Percentiles rank a stretch among this genome's conserved stretches.
Evolutionary conservation across 2,329 filamentous ascomycete genomes (phyloP).

Genomic region (Madurella fahalii): DNA sequence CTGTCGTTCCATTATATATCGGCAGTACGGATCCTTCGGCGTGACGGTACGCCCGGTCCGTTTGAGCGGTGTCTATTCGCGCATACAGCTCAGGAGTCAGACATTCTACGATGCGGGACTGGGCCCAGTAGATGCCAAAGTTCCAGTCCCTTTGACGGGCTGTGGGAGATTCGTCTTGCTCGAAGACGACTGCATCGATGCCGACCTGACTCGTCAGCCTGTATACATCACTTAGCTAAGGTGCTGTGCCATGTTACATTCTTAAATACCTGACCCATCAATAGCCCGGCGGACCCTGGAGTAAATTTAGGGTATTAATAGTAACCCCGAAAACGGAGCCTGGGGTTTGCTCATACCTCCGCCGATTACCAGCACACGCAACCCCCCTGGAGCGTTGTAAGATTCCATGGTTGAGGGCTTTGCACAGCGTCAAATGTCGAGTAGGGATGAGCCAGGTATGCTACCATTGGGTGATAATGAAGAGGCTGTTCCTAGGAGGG

Average conservation of each 20-base stretch:
- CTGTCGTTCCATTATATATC: slow-evolving; percentile 27
- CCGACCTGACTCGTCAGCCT: slow-evolving; percentile 15
- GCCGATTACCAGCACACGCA: neutral
- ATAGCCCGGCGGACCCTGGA: slow-evolving; percentile 10
- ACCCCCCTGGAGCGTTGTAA: neutral
- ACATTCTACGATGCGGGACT: slow-evolving; percentile 30
- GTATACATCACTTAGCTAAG: neutral
- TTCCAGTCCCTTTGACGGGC: slow-evolving; percentile 32
- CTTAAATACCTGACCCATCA: slow-evolving; percentile 15
- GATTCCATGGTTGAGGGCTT: neutral
- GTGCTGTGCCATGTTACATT: slow-evolving; percentile 1
- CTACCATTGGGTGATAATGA: too few relatives aligned
- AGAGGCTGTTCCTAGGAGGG: too few relatives aligned
- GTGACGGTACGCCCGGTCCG: slow-evolving; percentile 25
- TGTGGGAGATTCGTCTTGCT: slow-evolving; percentile 28
- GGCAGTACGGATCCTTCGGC: slow-evolving; percentile 24
- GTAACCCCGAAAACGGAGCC: neutral
- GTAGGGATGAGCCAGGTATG: too few relatives aligned
- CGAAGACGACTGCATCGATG: slow-evolving; percentile 30
- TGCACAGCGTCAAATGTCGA: too few relatives aligned
- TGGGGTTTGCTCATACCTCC: neutral
- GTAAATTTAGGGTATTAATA: too few relatives aligned
- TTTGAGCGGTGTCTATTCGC: slow-evolving; percentile 26
- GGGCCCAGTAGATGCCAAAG: slow-evolving; percentile 33
- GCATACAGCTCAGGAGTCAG: slow-evolving; percentile 25